Evolutionary conservation across 2,329 filamentous ascomycete species (phyloP).

Genomic region (Fusarium pseudoanthophilum): DNA sequence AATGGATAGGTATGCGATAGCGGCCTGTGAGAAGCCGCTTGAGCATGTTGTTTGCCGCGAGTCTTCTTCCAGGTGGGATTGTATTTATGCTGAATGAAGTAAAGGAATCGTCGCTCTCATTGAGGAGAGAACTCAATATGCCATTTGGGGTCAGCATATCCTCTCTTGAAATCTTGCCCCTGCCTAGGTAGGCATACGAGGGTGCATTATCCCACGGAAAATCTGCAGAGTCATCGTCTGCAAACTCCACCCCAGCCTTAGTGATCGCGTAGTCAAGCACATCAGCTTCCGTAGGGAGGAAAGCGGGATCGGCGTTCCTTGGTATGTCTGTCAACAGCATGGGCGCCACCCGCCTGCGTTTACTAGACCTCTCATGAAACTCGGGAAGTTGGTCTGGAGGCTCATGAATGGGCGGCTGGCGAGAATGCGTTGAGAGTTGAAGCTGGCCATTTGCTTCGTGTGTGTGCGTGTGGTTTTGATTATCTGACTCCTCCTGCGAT

Average conservation of each 20-base stretch:
- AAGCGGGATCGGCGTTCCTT: slow-evolving; percentile 22
- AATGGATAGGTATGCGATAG: slow-evolving; percentile 20
- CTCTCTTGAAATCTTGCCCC: slow-evolving; percentile 42
- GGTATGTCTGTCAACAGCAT: slow-evolving; percentile 38
- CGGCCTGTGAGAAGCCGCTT: slow-evolving; percentile 53
- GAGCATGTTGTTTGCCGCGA: slow-evolving; percentile 56
- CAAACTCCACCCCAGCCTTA: not conserved
- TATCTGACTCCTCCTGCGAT: not conserved
- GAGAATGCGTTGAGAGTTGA: not conserved
- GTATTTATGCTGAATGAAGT: slow-evolving; percentile 36
- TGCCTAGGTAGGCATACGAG: slow-evolving; percentile 51
- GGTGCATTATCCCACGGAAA: slow-evolving; percentile 40
- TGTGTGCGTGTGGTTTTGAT: not conserved
- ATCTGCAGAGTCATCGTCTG: not conserved
- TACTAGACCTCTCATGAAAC: slow-evolving; percentile 26
- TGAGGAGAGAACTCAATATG: slow-evolving; percentile 38
- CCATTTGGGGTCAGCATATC: slow-evolving; percentile 39
- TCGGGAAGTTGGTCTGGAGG: not conserved
- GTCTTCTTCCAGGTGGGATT: slow-evolving; percentile 56
- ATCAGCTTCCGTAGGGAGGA: slow-evolving; percentile 44
- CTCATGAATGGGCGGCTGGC: not conserved
- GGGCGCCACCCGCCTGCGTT: slow-evolving; percentile 46
- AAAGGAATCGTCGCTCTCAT: slow-evolving; percentile 44
- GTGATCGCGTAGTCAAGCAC: slow-evolving; percentile 1
- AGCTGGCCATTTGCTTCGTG: not conserved